Conservation (phyloP, 176 grass and related monocot species). For the Triticum aestivum region IWGSC_CS_RefSeq_v2.1 NC_057811.1:463268187-463268686, state of each 20-base stretch:
- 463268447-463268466: neutral
- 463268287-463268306: constrained; percentile 90
- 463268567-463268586: constrained; percentile 10
- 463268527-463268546: constrained; percentile 46
- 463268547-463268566: constrained; percentile 17
- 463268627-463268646: constrained; percentile 47
- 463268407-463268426: neutral
- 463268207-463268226: neutral
- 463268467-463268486: constrained; percentile 66
- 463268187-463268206: constrained; percentile 5
- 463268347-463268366: constrained; percentile 83
- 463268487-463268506: constrained; percentile 47
- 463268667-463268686: constrained; percentile 44
- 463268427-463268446: neutral
- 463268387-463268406: constrained; percentile 50
- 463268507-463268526: constrained; percentile 45
- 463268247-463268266: constrained; percentile 55
- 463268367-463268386: constrained; percentile 52
- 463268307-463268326: constrained; percentile 80
- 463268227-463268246: neutral
- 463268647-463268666: constrained; percentile 44
- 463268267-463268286: constrained; percentile 73
- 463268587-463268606: constrained; percentile 5
- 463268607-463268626: constrained; percentile 53
- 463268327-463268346: constrained; percentile 79